These are phyloP conservation scores for Nitzschia putrida DNA, from an alignment of 108 stramenopile genomes.

Conservation along the genomic window DNA sequence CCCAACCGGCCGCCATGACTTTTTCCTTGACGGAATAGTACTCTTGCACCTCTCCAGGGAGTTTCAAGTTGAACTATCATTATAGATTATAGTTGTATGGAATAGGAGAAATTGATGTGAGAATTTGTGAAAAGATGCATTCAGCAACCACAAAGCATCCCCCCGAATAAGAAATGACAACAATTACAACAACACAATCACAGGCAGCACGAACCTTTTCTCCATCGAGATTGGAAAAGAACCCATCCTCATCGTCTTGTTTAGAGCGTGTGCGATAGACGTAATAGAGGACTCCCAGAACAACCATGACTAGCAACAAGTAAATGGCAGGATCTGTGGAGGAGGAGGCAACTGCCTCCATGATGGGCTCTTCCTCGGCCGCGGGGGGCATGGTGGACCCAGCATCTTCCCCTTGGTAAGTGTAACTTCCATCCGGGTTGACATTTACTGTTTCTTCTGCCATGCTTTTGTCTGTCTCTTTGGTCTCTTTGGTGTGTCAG, in stretches of 20 bases:
- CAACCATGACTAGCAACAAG: slow-evolving; percentile 59
- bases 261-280: slow-evolving; percentile 54
- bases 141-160: neutral
- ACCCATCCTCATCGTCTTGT: slow-evolving; percentile 57
- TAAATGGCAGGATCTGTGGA: slow-evolving; percentile 82
- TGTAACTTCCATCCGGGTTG: slow-evolving; percentile 81
- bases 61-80: slow-evolving; percentile 81
- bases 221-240: slow-evolving; percentile 79
- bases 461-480: slow-evolving; percentile 22
- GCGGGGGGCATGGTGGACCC: slow-evolving; percentile 32
- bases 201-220: slow-evolving; percentile 66
- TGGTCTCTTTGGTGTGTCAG: neutral
- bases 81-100: slow-evolving; percentile 5
- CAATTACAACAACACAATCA: neutral
- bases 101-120: neutral
- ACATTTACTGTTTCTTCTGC: slow-evolving; percentile 65
- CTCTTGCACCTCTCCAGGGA: slow-evolving; percentile 86
- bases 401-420: slow-evolving; percentile 52
- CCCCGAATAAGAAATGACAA: neutral
- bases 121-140: slow-evolving; percentile 1
- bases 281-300: slow-evolving; percentile 48
- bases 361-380: slow-evolving; percentile 27
- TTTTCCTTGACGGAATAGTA: slow-evolving; percentile 81
- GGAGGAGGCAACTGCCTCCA: slow-evolving; percentile 34
- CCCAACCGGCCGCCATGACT: slow-evolving; percentile 74